Base-by-base conservation (phyloP, 2,329 filamentous ascomycete species). In the Setomelanomma holmii region DNA sequence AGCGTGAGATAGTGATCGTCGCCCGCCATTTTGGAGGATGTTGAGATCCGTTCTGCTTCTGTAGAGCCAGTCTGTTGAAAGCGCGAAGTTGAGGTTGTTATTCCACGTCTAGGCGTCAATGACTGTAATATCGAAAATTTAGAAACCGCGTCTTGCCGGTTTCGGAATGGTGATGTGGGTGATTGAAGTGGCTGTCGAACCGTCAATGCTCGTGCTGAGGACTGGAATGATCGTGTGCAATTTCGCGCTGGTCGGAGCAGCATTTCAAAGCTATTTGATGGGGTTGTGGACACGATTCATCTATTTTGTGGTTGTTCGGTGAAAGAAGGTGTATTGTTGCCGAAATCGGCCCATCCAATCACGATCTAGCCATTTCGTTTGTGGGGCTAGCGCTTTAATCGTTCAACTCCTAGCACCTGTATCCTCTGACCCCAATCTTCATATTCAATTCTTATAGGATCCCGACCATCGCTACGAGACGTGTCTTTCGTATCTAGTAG, bases 1-100 rank as follows among this genome's bases (percentile, higher is more conserved):
- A 95, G 82, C 22, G 90, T 93, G 64, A 95, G 85, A 64, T 65
- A 72, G 55, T 74, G 71, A 50, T 74, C 71, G 47, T 71, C 61
- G 55, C 60, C 63, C 14, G 60, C 51, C 56, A 67, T 70, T 57
- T 61, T 62, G 11, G 55, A 51, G 55, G 67, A 61, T 65, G 55
- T 67, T 64, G 64, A 68, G 49, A 54, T 57, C 48, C 52, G 55
- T 56, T 62, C 56, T 23, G 52, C 50, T 60, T 63, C 61, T 22
- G 48, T 39, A 17, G 59, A 64, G 55, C 60, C 62, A 46, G 60
- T 40, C 52, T 64, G 55, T 48, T 65, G 63, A 45, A 61, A 53
- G 34, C 43, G 49, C 14, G 56, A 47, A 19, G 33, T 53, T 7
- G 49, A 60, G 27, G 61, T 64, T 55, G 62, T 51, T 44, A 64